These are phyloP conservation scores for Picochlorum costavermella DNA, from an alignment of 139 green algal genomes.

Conservation along the genomic window DNA sequence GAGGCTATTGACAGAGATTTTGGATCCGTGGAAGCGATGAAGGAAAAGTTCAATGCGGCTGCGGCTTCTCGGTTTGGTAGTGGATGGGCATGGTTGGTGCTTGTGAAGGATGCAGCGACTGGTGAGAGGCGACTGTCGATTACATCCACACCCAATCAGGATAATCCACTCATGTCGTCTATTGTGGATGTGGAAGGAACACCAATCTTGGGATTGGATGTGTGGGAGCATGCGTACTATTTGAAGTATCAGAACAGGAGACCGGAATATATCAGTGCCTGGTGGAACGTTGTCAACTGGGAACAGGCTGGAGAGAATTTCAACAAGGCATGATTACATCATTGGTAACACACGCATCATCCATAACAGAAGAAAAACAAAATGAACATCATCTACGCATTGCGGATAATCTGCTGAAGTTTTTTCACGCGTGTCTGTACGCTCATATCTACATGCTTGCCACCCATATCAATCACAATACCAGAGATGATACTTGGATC, in stretches of 20 bases:
- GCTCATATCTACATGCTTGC: slow-evolving; percentile 73
- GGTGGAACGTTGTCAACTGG: slow-evolving; percentile 69
- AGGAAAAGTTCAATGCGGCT: slow-evolving; percentile 71
- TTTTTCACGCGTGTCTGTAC: slow-evolving; percentile 47
- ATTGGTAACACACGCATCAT: neutral
- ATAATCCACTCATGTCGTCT: slow-evolving; percentile 26
- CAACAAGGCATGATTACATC: neutral
- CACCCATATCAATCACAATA: slow-evolving; percentile 63
- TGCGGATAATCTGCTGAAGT: slow-evolving; percentile 40
- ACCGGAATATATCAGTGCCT: slow-evolving; percentile 55
- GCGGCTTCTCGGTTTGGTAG: slow-evolving; percentile 62
- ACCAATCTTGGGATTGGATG: slow-evolving; percentile 53
- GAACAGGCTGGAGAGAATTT: slow-evolving; percentile 30
- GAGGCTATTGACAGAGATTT: slow-evolving; percentile 54
- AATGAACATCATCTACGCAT: neutral
- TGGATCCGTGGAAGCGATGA: slow-evolving; percentile 65
- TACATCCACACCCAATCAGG: slow-evolving; percentile 67
- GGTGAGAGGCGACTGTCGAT: slow-evolving; percentile 40
- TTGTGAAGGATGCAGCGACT: slow-evolving; percentile 40
- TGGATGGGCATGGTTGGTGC: slow-evolving; percentile 76
- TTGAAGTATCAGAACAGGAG: slow-evolving; percentile 23
- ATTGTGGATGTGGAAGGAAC: slow-evolving; percentile 6
- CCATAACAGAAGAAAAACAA: neutral
- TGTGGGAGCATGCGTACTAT: slow-evolving; percentile 48
- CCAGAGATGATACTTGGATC: slow-evolving; percentile 66